Conservation (phyloP, 192 early-diverging fungal genomes). For the Martensiomyces pterosporus region DNA sequence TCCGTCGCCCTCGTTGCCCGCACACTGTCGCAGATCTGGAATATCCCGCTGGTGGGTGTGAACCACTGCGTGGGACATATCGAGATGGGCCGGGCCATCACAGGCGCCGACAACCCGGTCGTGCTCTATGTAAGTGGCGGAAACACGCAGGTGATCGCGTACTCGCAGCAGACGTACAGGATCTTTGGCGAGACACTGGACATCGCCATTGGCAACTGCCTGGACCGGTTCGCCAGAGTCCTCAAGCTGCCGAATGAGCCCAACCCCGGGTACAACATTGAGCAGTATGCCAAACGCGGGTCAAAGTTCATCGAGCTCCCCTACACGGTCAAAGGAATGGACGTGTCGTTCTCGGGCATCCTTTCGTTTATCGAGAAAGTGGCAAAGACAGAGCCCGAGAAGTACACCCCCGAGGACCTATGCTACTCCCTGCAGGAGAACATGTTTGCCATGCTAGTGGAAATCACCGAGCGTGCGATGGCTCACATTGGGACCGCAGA, state of each 20-base stretch:
- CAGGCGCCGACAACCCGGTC: slow-evolving; percentile 88
- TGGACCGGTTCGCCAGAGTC: slow-evolving; percentile 95
- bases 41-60: slow-evolving; percentile 87
- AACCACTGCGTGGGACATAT: slow-evolving; percentile 99
- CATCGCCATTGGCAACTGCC: slow-evolving; percentile 97
- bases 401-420: slow-evolving; percentile 79
- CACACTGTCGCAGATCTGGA: slow-evolving; percentile 88
- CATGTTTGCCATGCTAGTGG: slow-evolving; percentile 99
- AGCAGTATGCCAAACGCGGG: slow-evolving; percentile 91
- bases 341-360: slow-evolving; percentile 97
- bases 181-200: slow-evolving; percentile 99
- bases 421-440: slow-evolving; percentile 98
- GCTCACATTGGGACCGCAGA: slow-evolving; percentile 89
- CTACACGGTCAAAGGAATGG: slow-evolving; percentile 99
- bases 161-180: slow-evolving; percentile 85
- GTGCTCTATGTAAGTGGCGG: slow-evolving; percentile 97
- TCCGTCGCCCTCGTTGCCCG: slow-evolving; percentile 90
- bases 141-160: slow-evolving; percentile 99
- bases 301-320: slow-evolving; percentile 83
- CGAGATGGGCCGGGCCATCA: slow-evolving; percentile 98
- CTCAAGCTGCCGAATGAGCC: slow-evolving; percentile 93
- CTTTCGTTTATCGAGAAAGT: slow-evolving; percentile 81
- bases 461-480: slow-evolving; percentile 98
- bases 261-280: slow-evolving; percentile 97
- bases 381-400: slow-evolving; percentile 55